These are phyloP conservation scores for Acacia pycnantha DNA, from an alignment of 331 rosid genomes.

Conservation along the genomic window DNA sequence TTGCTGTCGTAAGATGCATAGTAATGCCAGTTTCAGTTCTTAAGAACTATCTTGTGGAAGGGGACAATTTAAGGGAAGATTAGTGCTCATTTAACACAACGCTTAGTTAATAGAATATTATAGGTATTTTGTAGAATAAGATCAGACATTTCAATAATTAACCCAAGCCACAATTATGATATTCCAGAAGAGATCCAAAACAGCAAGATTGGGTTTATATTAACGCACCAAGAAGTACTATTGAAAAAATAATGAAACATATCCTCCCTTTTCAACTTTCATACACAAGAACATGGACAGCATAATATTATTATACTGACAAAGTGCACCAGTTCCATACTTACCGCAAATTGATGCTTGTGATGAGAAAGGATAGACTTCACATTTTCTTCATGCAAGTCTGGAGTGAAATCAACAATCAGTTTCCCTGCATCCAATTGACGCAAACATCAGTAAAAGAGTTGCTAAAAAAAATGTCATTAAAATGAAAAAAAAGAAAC, in stretches of 20 bases:
- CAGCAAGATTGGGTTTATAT: neutral
- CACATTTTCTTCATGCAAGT: conserved; percentile 61
- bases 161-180: neutral
- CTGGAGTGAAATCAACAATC: conserved; percentile 75
- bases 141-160: conserved; percentile 18
- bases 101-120: neutral
- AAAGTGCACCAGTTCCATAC: conserved; percentile 22
- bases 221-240: neutral
- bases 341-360: conserved; percentile 70
- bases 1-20: neutral
- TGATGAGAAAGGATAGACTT: conserved; percentile 66
- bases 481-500: conserved; percentile 1
- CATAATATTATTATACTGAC: conserved; percentile 14
- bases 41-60: conserved; percentile 1
- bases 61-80: conserved; percentile 2
- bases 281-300: neutral
- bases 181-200: neutral
- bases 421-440: conserved; percentile 64
- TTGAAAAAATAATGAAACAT: conserved; percentile 7
- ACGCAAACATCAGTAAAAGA: conserved; percentile 26
- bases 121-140: conserved; percentile 16
- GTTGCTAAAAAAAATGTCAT: neutral
- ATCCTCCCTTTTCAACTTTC: conserved; percentile 9
- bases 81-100: neutral
- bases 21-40: neutral